These are phyloP conservation scores for Euphrasia confusa DNA, from an alignment of 257 asterid genomes.

Conservation along the genomic window DNA sequence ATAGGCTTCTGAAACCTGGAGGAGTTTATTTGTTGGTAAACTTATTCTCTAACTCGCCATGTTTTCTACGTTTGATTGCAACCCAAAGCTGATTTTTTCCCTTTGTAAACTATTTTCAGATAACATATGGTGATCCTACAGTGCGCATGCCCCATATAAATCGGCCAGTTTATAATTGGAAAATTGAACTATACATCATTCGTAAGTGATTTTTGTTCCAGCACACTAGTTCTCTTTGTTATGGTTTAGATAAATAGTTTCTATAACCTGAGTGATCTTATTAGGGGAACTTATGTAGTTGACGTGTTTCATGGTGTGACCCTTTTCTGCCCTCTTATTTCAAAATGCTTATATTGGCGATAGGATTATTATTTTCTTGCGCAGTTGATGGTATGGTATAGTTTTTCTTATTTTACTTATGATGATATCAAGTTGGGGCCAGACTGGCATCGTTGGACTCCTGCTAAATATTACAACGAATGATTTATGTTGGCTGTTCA, in stretches of 20 bases:
- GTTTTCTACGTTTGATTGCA: constrained; percentile 15
- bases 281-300: neutral
- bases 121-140: constrained; percentile 94
- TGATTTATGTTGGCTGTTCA: too few relatives aligned
- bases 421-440: neutral
- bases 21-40: constrained; percentile 92
- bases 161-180: constrained; percentile 77
- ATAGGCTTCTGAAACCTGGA: constrained; percentile 95
- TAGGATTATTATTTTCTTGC: neutral
- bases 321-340: constrained; percentile 5
- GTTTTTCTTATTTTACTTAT: neutral
- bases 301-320: neutral
- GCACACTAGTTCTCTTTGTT: neutral
- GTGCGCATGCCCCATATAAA: constrained; percentile 82
- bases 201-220: constrained; percentile 51
- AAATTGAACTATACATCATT: constrained; percentile 68
- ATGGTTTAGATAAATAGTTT: neutral
- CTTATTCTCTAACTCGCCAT: constrained; percentile 22
- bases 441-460: too few relatives aligned
- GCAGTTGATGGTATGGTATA: too few relatives aligned
- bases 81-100: constrained; percentile 16
- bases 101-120: constrained; percentile 45
- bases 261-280: constrained; percentile 1
- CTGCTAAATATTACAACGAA: too few relatives aligned
- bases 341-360: neutral